These are phyloP conservation scores for Petunia secreta DNA, from an alignment of 257 asterid genomes.

Conservation along the genomic window DNA sequence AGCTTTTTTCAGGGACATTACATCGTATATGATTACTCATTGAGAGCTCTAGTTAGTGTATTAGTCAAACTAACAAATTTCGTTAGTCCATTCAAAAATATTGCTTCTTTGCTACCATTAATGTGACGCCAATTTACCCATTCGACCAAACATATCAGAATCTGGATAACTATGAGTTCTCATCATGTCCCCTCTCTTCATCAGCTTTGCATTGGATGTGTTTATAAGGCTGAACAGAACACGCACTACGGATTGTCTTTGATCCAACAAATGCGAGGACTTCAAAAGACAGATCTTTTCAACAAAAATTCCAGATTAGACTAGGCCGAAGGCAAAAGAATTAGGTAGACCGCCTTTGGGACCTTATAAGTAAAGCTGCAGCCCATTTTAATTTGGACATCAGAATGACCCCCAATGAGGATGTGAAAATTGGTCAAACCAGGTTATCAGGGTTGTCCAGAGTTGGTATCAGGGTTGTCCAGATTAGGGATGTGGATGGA, in stretches of 20 bases:
- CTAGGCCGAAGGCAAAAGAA: no score
- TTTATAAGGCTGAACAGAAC: background rate
- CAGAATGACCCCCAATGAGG: background rate
- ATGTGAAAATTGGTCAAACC: background rate
- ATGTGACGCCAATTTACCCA: background rate
- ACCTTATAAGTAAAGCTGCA: constrained; percentile 1
- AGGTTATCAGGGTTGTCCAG: background rate
- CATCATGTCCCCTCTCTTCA: background rate
- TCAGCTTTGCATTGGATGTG: background rate
- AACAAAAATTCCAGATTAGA: no score
- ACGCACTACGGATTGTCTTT: background rate
- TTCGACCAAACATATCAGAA: background rate
- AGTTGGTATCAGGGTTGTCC: background rate
- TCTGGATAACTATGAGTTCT: background rate
- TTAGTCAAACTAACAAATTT: background rate
- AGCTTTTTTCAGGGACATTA: no score
- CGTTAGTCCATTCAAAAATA: background rate
- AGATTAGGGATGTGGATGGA: background rate
- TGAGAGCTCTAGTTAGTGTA: background rate
- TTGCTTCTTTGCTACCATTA: constrained; percentile 6
- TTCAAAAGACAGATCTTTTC: no score
- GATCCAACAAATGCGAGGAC: no score
- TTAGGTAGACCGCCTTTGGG: no score
- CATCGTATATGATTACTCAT: background rate
- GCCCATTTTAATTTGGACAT: background rate